Evolutionary conservation across 202 grass and related monocot species (phyloP), one percentile per base, ranked within the genome.

Genomic region (Schoenoplectus tabernaemontani): DNA sequence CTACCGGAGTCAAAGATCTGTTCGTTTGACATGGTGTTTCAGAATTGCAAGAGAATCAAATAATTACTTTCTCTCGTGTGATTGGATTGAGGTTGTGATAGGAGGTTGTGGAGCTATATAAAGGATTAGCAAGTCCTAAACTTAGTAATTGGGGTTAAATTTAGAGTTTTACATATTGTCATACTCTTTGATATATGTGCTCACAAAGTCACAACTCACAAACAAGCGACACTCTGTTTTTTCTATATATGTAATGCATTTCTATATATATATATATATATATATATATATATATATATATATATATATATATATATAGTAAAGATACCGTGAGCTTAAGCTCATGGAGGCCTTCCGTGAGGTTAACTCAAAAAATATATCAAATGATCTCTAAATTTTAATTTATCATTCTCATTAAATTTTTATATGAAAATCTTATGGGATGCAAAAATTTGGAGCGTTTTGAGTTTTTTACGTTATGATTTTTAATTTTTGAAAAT

Each of bases 1-100:
- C n/a, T 77, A 26, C 72, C 72, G 30, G 72, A 57, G 48, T 34
- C 2, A 16, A 59, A 78, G 30, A 78, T 39, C 75, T 78, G 75
- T 17, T 59, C 9, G 7, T 78, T 78, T 7, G 53, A 78, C 51
- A 59, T 78, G 17, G 50, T 59, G 75, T 57, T 38, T 59, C n/a
- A 15, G 15, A 78, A 16, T n/a, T 30, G 43, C 32, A 50, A 48
- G 23, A 30, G 43, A 71, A 71, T 71, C 0, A 44, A 47, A 71
- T 6, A 71, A 15, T 30, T 32, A 30, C 43, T 50, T 72, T 71
- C 23, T 44, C n/a, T 46, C 5, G 0, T n/a, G 43, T 48, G 43
- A 30, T 72, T 72, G 2, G 13, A 28, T 72, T 72, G 68, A 32
- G 12, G 24, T 50, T 72, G 22, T 75, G 7, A 73, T 34, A 9